Evolutionary conservation across 768 basidiomycete species (phyloP).

Genomic region (Baorangia bicolor): DNA sequence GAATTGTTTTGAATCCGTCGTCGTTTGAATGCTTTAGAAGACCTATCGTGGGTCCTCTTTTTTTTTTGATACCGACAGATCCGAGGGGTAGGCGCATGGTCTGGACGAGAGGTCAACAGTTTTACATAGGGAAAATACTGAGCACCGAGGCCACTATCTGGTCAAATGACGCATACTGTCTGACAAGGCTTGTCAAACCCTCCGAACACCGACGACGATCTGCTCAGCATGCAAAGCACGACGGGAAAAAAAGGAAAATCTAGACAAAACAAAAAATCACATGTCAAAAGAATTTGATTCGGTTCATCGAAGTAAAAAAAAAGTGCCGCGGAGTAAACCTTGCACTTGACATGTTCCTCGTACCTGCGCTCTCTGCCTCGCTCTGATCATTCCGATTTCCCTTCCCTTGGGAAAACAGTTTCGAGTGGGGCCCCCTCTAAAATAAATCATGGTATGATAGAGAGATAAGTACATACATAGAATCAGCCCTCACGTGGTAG

Average conservation of each 20-base stretch:
- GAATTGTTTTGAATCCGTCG: background rate
- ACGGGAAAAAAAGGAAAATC: background rate
- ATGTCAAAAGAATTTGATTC: background rate
- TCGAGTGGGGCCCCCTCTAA: background rate
- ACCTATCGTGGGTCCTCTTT: background rate
- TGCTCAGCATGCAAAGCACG: background rate
- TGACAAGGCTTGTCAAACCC: background rate
- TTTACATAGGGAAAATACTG: background rate
- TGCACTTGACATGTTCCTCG: background rate
- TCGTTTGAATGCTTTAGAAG: background rate
- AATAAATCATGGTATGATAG: conserved; percentile 1
- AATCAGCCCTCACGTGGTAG: conserved; percentile 17
- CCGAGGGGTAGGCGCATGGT: background rate
- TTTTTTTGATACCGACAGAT: background rate
- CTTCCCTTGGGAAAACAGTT: background rate
- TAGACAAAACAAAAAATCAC: background rate
- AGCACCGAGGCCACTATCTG: conserved; percentile 4
- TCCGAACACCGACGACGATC: conserved; percentile 5
- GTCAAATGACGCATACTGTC: background rate
- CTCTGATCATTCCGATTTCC: background rate
- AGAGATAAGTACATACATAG: background rate
- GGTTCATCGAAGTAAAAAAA: background rate
- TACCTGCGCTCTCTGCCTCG: background rate
- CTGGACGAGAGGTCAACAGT: background rate
- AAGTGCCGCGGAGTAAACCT: background rate